Base-by-base conservation (phyloP, 1,139 yeast species). In the Candida sp. region DNA sequence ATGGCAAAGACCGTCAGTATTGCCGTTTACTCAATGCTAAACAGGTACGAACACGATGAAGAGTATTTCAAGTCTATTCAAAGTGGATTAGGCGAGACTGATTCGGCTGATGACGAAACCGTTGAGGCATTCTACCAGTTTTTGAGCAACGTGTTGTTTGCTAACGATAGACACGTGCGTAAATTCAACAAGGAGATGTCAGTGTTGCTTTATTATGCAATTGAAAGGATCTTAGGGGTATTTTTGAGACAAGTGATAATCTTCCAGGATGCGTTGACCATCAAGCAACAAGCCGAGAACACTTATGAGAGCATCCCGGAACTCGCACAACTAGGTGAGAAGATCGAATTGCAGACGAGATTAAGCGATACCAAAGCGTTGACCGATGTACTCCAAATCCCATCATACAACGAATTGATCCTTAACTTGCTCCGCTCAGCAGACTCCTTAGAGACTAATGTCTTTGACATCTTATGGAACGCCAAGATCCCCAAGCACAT, bases 191-290 rank as follows among this genome's bases (percentile, higher is more conserved):
- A 34, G 7, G 23, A 23, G 5, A 28, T n/a, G 3, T 31, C 48
- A 7, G 11, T 3, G 11, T 50, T 51, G 8, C 42, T 72, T 5
- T 75, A 63, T 55, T 58, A 58, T 46, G 65, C 69, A 1, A 54
- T 72, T 33, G 77, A 75, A 53, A 67, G 66, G 46, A 54, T 68
- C 30, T 28, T 72, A 17, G 55, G 75, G 5, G 75, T 78, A 9
- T 70, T 65, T 51, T 69, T 76, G 54, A 65, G 80, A 52, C 77
- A 74, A 44, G 51, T 75, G 33, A 56, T 71, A 5, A 64, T 77
- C 3, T 69, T 77, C 48, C 61, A 63, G 42, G 77, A 75, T 55
- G 50, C 73, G 12, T 60, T 77, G 27, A 68, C 77, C 0, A 65
- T 72, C 11, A 47, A 53, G 6, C 51, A 55, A 22, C 51, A 51